Percentiles rank a stretch among this genome's conserved stretches.
phyloP scores from a whole-genome alignment of 176 grass and related monocot species.

The Aegilops longissima region DNA sequence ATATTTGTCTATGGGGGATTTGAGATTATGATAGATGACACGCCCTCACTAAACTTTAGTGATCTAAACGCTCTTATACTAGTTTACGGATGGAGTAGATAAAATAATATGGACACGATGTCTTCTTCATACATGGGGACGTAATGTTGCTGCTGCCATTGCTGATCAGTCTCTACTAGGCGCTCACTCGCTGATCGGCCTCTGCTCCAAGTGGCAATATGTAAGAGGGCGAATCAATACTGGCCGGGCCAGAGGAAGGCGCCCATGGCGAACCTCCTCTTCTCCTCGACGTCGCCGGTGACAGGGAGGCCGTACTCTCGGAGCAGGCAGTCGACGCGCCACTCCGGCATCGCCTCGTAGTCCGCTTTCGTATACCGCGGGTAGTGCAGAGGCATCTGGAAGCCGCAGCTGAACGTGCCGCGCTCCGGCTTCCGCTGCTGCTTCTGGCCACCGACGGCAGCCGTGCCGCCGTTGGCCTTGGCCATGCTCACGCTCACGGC shows the following conservation, averaged over 20 bases:
- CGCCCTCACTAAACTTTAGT: too few species aligned
- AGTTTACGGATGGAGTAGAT: too few species aligned
- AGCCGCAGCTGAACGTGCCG: slow-evolving; percentile 33
- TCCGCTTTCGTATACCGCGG: slow-evolving; percentile 66
- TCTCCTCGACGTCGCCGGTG: slow-evolving; percentile 46
- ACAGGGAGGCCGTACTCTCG: slow-evolving; percentile 70
- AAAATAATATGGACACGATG: not conserved
- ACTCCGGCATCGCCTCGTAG: slow-evolving; percentile 88
- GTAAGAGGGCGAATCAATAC: not conserved
- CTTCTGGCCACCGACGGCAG: not conserved
- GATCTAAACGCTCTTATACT: too few species aligned
- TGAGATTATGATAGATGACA: too few species aligned
- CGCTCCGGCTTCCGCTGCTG: not conserved
- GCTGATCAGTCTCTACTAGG: not conserved
- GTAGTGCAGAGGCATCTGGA: slow-evolving; percentile 76
- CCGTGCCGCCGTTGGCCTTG: slow-evolving; percentile 21
- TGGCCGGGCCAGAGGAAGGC: slow-evolving; percentile 74
- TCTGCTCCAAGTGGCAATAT: not conserved
- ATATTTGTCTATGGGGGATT: too few species aligned
- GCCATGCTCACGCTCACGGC: slow-evolving; percentile 16
- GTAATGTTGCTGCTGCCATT: not conserved
- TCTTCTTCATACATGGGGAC: not conserved
- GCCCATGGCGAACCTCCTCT: slow-evolving; percentile 74
- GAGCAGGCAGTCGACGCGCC: slow-evolving; percentile 67
- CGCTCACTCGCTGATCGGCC: not conserved